Conservation (phyloP, 257 asterid species). For the Fraxinus quadrangulata region DNA sequence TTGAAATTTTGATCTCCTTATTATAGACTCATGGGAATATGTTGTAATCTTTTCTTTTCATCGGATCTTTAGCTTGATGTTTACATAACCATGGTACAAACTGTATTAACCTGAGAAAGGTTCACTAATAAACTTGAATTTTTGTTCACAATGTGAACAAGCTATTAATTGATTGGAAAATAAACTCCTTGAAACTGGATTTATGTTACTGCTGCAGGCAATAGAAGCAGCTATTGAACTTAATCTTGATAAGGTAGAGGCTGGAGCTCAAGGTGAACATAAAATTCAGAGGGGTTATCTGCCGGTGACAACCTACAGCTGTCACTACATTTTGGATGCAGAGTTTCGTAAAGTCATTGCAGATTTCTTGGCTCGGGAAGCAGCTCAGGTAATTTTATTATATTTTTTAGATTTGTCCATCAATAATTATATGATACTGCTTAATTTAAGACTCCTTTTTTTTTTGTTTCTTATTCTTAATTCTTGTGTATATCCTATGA, state of each 20-base stretch:
- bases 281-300: conserved; percentile 94
- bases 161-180: not conserved
- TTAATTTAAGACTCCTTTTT: not conserved
- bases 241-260: conserved; percentile 81
- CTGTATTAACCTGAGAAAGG: not conserved
- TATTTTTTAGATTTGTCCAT: not conserved
- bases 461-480: not conserved
- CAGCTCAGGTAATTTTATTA: conserved; percentile 60
- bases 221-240: conserved; percentile 96
- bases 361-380: conserved; percentile 79
- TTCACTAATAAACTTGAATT: not conserved
- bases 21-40: not conserved
- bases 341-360: conserved; percentile 69
- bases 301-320: conserved; percentile 86
- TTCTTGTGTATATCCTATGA: not conserved
- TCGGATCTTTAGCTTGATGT: not conserved
- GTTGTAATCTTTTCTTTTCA: not conserved
- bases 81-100: not conserved
- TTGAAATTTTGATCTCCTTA: not conserved
- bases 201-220: conserved; percentile 55
- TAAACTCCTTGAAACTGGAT: conserved; percentile 19
- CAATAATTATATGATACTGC: not conserved
- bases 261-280: conserved; percentile 99
- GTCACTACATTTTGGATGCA: conserved; percentile 74
- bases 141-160: not conserved